A percentile compares a stretch with the other conserved stretches of the same genome.
Conservation (phyloP, 129 eudicot genomes). For the Logfia minima region DNA sequence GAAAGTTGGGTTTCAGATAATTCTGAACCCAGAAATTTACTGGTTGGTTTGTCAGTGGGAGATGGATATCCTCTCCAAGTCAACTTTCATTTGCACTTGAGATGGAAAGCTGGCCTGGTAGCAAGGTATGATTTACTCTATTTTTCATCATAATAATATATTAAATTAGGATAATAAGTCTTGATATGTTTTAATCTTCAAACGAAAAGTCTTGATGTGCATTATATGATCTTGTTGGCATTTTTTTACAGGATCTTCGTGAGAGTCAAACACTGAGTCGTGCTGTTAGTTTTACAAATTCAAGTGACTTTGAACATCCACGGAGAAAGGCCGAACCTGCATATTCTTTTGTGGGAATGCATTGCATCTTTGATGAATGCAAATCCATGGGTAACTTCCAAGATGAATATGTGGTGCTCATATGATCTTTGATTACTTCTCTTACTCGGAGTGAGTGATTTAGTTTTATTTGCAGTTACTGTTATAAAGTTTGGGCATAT, state of each 20-base stretch:
- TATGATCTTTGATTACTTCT: not conserved
- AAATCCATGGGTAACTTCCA: slow-evolving; percentile 78
- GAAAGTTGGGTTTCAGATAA: slow-evolving; percentile 40
- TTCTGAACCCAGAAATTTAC: slow-evolving; percentile 71
- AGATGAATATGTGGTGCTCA: slow-evolving; percentile 1
- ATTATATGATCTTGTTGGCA: not conserved
- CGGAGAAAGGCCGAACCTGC: slow-evolving; percentile 74
- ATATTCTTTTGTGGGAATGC: slow-evolving; percentile 98
- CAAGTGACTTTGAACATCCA: slow-evolving; percentile 61
- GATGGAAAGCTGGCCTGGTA: slow-evolving; percentile 73
- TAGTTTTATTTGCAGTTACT: slow-evolving; percentile 54
- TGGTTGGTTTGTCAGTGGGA: slow-evolving; percentile 84
- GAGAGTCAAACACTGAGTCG: slow-evolving; percentile 65
- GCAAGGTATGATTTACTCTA: slow-evolving; percentile 50
- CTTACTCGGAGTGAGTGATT: slow-evolving; percentile 9
- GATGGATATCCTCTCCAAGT: slow-evolving; percentile 75
- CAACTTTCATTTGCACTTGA: slow-evolving; percentile 64
- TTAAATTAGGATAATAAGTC: not conserved
- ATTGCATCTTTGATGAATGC: slow-evolving; percentile 98
- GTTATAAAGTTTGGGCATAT: slow-evolving; percentile 94
- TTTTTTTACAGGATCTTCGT: slow-evolving; percentile 49
- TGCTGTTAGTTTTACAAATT: slow-evolving; percentile 58
- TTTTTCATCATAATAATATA: not conserved
- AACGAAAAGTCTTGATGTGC: not conserved
- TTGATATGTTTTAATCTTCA: not conserved